Percentiles rank a stretch among this genome's conserved stretches.
These are phyloP conservation scores for Fusarium sp. DNA, from an alignment of 2,329 filamentous ascomycete genomes.

Conservation along the genomic window DNA sequence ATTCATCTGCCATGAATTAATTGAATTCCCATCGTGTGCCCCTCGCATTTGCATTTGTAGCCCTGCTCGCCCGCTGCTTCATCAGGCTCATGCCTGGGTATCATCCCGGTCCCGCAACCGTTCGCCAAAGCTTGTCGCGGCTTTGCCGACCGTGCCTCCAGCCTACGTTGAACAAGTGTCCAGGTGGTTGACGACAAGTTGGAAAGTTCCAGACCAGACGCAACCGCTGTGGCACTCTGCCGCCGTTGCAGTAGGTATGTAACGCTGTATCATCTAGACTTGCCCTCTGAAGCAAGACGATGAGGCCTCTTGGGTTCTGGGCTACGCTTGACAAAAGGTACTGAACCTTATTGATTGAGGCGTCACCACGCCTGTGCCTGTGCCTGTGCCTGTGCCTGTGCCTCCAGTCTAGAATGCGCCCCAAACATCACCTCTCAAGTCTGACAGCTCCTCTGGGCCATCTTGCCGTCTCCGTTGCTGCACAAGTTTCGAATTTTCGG, in stretches of 20 bases:
- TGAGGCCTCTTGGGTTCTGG: background rate
- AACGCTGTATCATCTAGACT: background rate
- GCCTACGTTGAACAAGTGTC: conserved; percentile 7
- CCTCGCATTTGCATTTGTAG: background rate
- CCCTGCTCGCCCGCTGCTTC: background rate
- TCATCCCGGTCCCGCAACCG: conserved; percentile 23
- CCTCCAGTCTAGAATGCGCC: background rate
- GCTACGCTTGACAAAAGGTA: background rate
- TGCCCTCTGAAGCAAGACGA: background rate
- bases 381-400: background rate
- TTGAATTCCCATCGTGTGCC: conserved; percentile 31
- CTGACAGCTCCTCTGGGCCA: background rate
- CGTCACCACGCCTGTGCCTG: background rate
- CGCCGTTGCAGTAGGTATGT: background rate
- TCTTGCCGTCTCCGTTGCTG: background rate
- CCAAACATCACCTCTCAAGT: background rate
- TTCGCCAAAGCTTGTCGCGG: conserved; percentile 20
- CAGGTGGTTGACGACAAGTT: background rate
- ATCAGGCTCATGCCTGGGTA: background rate
- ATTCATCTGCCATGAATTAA: conserved; percentile 24
- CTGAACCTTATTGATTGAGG: background rate
- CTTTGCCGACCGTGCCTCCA: conserved; percentile 5
- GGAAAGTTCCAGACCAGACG: conserved; percentile 1
- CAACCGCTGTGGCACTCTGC: background rate
- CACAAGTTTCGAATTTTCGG: conserved; percentile 53